Base-by-base conservation (phyloP, 1,139 yeast species). In the Debaryomycetaceae sp. region DNA sequence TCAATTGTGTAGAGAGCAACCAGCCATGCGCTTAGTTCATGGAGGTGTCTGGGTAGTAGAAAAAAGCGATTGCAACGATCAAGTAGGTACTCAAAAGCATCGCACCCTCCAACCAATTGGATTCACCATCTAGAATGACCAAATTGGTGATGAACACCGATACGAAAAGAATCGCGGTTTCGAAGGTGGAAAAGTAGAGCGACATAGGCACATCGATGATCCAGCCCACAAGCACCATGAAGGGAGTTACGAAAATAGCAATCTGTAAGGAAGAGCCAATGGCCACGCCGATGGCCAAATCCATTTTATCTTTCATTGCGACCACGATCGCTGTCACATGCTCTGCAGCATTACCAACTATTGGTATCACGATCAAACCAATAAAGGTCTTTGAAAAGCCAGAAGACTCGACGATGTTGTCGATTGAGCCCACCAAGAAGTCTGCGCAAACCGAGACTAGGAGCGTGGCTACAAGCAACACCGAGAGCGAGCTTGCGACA, bases 321-420 rank as follows among this genome's bases (percentile, higher is more conserved):
- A 92, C 98, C 47, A 88, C 78, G 36, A 92, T 85, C 2, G 98
- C 96, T 14, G 98, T 92, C 37, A 87, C 98, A 61, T 92, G 98
- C 65, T 92, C 98, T 11, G 98, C 98, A 2, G 98, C 98, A 56
- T 92, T 92, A 43, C 98, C 98, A 24, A 92, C 98, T 48, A 94
- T 91, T 36, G 98, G 98, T 47, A 92, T 83, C 37, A 92, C 81
- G 52, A 92, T 85, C 50, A 92, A 73, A 61, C 98, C 98, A 53
- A 92, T 88, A 56, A 92, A 92, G 0, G 98, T 91, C 73, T 91
- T 92, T 37, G 96, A 86, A 47, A 92, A 73, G 4, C 96, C 96
- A 3, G 95, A 80, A 32, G 80, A 67, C 46, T 72, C 86, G 31
- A 92, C 98, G 48, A 92, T 81, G 44, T 78, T 83, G 65, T 92